Evolutionary conservation across 305 asterid species (phyloP).

Genomic region (Vinca major): DNA sequence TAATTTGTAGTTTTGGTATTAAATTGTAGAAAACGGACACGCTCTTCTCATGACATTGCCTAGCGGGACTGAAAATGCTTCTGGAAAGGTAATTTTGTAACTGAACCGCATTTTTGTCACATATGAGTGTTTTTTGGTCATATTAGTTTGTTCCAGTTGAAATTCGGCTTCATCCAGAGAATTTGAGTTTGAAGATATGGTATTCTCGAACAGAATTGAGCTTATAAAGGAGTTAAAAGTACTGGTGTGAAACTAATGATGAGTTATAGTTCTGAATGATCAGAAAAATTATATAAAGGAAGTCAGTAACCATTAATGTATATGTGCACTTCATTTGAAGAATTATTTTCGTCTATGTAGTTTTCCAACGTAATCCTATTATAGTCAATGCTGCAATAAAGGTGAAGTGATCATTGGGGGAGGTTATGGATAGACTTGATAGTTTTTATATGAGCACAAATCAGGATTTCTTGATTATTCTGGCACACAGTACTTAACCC

Average conservation of each 20-base stretch:
- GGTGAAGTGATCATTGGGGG: background rate
- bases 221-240: background rate
- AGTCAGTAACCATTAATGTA: background rate
- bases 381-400: background rate
- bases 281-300: background rate
- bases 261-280: background rate
- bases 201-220: background rate
- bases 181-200: background rate
- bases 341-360: background rate
- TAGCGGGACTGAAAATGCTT: conserved; percentile 16
- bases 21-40: conserved; percentile 22
- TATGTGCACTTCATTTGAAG: background rate
- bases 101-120: background rate
- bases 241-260: background rate
- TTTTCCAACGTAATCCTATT: background rate
- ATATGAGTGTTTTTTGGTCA: background rate
- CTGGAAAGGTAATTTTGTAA: conserved; percentile 30
- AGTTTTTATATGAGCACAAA: background rate
- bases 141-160: background rate
- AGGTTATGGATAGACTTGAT: background rate
- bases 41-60: conserved; percentile 14
- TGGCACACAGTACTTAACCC: background rate
- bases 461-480: background rate
- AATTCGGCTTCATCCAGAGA: background rate
- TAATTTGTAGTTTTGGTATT: conserved; percentile 7